These are phyloP conservation scores for Phytophthora colocasiae DNA, from an alignment of 352 stramenopile species.

Conservation along the genomic window DNA sequence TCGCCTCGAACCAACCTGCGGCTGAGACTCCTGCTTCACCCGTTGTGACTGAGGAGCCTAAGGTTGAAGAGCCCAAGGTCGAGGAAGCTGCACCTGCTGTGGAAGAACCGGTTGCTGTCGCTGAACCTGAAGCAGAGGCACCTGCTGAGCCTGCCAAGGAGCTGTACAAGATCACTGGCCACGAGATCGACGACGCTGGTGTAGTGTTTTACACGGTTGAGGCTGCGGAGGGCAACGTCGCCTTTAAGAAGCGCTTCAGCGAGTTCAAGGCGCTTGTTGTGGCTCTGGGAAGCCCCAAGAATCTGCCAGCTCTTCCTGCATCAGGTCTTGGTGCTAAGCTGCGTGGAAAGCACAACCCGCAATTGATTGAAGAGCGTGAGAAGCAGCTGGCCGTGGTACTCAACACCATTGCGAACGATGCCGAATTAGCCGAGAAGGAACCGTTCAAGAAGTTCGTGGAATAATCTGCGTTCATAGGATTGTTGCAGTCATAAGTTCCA, in stretches of 20 bases:
- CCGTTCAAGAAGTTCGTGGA: slow-evolving; percentile 70
- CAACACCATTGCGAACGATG: slow-evolving; percentile 69
- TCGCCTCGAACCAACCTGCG: slow-evolving; percentile 20
- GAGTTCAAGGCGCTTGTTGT: slow-evolving; percentile 83
- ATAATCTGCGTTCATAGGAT: slow-evolving; percentile 2
- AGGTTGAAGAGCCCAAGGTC: slow-evolving; percentile 11
- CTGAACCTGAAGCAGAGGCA: slow-evolving; percentile 29
- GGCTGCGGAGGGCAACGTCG: slow-evolving; percentile 35
- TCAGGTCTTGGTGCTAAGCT: slow-evolving; percentile 57
- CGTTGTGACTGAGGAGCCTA: not conserved
- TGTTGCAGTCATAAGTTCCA: slow-evolving; percentile 8
- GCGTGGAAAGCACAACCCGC: slow-evolving; percentile 66
- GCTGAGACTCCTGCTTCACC: slow-evolving; percentile 18
- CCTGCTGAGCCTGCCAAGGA: slow-evolving; percentile 23
- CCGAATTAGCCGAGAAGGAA: slow-evolving; percentile 46
- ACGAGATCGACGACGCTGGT: slow-evolving; percentile 68
- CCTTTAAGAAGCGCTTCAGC: slow-evolving; percentile 79
- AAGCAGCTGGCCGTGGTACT: slow-evolving; percentile 66
- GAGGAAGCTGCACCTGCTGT: slow-evolving; percentile 13
- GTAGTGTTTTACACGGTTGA: slow-evolving; percentile 80
- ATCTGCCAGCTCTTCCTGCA: slow-evolving; percentile 61
- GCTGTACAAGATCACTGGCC: slow-evolving; percentile 54
- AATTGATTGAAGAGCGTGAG: slow-evolving; percentile 70
- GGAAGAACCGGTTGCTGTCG: slow-evolving; percentile 3
- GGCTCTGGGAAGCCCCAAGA: slow-evolving; percentile 37